Conservation (phyloP, 2,329 filamentous ascomycete species). For the Fusarium fujikuroi region DNA sequence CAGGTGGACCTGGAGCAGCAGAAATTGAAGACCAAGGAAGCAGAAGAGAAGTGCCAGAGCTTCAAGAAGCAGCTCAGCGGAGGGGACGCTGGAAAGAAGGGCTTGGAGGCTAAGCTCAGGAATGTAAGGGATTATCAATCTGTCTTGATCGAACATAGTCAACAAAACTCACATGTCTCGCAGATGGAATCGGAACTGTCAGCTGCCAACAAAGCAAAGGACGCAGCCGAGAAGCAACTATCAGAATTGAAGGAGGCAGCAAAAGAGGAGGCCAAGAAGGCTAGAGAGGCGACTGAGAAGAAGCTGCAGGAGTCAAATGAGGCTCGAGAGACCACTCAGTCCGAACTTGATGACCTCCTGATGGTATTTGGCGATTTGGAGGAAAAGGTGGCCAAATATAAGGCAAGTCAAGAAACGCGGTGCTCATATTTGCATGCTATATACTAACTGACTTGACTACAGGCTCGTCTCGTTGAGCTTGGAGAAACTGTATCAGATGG, state of each 20-base stretch:
- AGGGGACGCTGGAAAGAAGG: conserved; percentile 28
- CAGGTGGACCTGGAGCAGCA: conserved; percentile 37
- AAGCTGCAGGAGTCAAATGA: conserved; percentile 60
- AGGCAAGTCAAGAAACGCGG: conserved; percentile 60
- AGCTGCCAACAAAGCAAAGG: conserved; percentile 70
- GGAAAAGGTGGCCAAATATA: conserved; percentile 79
- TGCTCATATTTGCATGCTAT: neutral
- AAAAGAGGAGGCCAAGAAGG: conserved; percentile 62
- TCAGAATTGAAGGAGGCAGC: conserved; percentile 65
- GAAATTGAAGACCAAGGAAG: conserved; percentile 39
- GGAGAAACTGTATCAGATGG: conserved; percentile 79
- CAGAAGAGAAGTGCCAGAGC: conserved; percentile 37
- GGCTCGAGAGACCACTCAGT: conserved; percentile 71
- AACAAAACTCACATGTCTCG: conserved; percentile 25
- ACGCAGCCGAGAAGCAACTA: conserved; percentile 55
- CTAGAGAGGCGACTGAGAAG: conserved; percentile 62
- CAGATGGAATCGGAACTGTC: conserved; percentile 49
- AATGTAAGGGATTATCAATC: conserved; percentile 36
- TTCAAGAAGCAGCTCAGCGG: conserved; percentile 46
- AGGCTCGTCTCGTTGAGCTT: conserved; percentile 71
- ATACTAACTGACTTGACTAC: conserved; percentile 32
- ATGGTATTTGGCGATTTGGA: conserved; percentile 85
- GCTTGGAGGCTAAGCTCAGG: conserved; percentile 37
- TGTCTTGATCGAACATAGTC: conserved; percentile 43
- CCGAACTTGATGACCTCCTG: conserved; percentile 82